Evolutionary conservation across 2,329 filamentous ascomycete genomes (phyloP).

Genomic region (Talaromyces verruculosus): DNA sequence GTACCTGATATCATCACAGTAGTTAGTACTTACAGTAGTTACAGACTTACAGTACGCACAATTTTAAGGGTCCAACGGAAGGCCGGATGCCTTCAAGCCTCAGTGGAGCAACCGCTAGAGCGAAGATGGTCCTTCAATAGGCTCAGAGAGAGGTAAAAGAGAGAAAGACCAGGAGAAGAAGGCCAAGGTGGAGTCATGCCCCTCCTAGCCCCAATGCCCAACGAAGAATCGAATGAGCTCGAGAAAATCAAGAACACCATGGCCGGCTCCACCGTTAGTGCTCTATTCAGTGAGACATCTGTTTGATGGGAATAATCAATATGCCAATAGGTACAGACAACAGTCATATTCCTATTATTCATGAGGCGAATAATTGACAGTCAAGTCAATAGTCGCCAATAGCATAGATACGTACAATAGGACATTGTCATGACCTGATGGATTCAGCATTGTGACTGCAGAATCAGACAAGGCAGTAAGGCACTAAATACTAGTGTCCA

Average conservation of each 20-base stretch:
- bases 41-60: not conserved
- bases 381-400: not conserved
- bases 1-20: not conserved
- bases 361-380: not conserved
- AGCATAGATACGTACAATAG: not conserved
- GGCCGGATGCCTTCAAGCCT: not conserved
- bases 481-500: not conserved
- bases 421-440: not conserved
- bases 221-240: not conserved
- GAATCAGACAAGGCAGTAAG: not conserved
- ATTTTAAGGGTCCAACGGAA: constrained; percentile 3
- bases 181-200: not conserved
- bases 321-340: not conserved
- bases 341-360: not conserved
- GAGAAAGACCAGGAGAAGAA: too few species aligned
- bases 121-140: not conserved
- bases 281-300: not conserved
- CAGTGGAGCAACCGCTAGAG: not conserved
- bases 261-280: not conserved
- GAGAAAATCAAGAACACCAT: not conserved
- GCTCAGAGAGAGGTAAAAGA: not conserved
- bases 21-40: not conserved
- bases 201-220: not conserved
- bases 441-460: not conserved
- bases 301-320: not conserved